Evolutionary conservation across 192 early-diverging fungal species (phyloP).

Genomic region (Coemansia sp.): DNA sequence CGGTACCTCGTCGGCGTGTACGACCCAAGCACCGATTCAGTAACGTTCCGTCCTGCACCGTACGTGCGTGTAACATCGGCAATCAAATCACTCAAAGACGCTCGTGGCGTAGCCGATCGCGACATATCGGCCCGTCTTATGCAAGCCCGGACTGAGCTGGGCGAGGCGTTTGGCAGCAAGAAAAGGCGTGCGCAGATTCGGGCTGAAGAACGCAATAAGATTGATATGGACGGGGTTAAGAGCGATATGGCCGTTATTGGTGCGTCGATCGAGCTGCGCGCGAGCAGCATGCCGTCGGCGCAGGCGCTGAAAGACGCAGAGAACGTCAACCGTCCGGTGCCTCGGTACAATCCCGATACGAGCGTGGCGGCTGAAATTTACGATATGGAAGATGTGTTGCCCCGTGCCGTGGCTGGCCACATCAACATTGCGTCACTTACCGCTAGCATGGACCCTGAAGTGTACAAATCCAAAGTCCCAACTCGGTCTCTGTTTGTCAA

Average conservation of each 20-base stretch:
- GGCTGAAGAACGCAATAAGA: conserved; percentile 81
- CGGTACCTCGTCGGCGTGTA: conserved; percentile 80
- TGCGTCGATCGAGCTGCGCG: conserved; percentile 66
- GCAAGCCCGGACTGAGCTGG: conserved; percentile 74
- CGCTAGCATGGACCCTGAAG: conserved; percentile 46
- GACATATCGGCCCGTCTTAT: conserved; percentile 49
- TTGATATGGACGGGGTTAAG: conserved; percentile 69
- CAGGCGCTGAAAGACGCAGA: conserved; percentile 57
- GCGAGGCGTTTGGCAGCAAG: conserved; percentile 91
- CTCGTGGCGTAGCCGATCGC: conserved; percentile 51
- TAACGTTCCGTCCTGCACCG: conserved; percentile 71
- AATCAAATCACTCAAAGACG: conserved; percentile 65
- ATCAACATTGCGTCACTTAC: conserved; percentile 64
- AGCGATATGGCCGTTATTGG: conserved; percentile 66
- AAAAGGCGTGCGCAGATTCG: conserved; percentile 80
- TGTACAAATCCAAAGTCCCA: conserved; percentile 18
- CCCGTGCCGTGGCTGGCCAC: conserved; percentile 61
- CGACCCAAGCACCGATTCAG: conserved; percentile 63
- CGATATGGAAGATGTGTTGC: conserved; percentile 72
- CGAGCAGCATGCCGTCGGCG: conserved; percentile 62
- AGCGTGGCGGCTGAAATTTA: conserved; percentile 74
- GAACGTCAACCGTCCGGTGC: conserved; percentile 68
- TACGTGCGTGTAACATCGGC: conserved; percentile 66
- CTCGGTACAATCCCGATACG: conserved; percentile 69
- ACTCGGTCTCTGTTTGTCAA: conserved; percentile 36